Evolutionary conservation across 208 protist genomes (phyloP).

Genomic region (Leishmania arabica): DNA sequence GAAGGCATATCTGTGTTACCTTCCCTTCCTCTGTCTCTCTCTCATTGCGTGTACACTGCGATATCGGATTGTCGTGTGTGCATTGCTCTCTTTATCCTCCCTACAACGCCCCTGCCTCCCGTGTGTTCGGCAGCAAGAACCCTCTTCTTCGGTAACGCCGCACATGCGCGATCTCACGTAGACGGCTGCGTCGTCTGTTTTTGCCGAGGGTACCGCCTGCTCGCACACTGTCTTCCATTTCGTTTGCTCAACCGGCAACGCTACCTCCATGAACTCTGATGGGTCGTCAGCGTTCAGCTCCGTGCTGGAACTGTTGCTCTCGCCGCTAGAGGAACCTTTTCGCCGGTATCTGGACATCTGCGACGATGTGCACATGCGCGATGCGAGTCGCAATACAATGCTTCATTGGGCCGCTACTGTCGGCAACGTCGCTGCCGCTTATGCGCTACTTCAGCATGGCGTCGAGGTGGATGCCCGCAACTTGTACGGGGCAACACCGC

Average conservation of each 20-base stretch:
- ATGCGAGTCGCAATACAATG: conserved; percentile 54
- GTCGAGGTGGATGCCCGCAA: conserved; percentile 49
- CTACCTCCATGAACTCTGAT: conserved; percentile 15
- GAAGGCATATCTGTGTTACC: background rate
- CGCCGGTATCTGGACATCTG: conserved; percentile 52
- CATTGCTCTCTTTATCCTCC: background rate
- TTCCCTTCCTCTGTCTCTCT: background rate
- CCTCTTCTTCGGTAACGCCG: background rate
- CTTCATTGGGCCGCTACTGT: conserved; percentile 74
- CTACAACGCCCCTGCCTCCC: background rate
- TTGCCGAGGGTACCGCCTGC: background rate
- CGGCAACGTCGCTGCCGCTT: conserved; percentile 38
- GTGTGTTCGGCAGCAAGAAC: background rate
- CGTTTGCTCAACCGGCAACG: background rate
- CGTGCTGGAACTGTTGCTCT: conserved; percentile 41
- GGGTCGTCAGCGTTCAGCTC: conserved; percentile 25
- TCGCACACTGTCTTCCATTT: no score
- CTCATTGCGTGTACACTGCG: background rate
- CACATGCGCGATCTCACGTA: background rate
- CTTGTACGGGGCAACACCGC: conserved; percentile 43
- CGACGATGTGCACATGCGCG: conserved; percentile 49
- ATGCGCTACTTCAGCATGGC: conserved; percentile 40
- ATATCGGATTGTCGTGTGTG: background rate
- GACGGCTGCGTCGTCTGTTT: background rate
- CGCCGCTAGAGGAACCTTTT: conserved; percentile 37